Base-by-base conservation (phyloP, 2,329 filamentous ascomycete genomes). In the Hypoxylon sp. region DNA sequence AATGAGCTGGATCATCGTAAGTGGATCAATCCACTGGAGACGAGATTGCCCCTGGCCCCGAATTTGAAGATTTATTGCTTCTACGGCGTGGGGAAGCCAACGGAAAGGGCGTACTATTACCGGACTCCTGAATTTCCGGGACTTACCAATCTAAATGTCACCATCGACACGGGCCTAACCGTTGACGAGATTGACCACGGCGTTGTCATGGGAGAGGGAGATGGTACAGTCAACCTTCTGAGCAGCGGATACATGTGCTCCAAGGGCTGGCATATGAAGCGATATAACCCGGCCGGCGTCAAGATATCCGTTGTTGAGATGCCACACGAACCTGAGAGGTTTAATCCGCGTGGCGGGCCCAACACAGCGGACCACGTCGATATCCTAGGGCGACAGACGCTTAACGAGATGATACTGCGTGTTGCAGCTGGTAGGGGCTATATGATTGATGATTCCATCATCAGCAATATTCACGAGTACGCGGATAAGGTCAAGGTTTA, bases 211-310 rank as follows among this genome's bases (percentile, higher is more conserved):
- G 93, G 93, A 26, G 94, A 97, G 70, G 94, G 94, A 3, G 94
- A 99, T 63, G 94, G 94, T 1, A 99, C 94, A 0, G 94, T 99
- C 30, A 96, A 92, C 59, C 73, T 99, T n/a, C 74, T 99, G 7
- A 95, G 89, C 62, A 84, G 86, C 1, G 94, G 93, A 2, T 99
- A 97, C 70, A 97, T 99, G 94, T 99, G 94, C 71, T 88, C 91
- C 62, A 91, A 88, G 64, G 94, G 94, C 2, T 99, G 94, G 94
- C 86, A 87, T 50, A 89, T 97, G 71, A 91, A 91, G 71, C 82
- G 94, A 25, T 99, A 95, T 70, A 99, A 99, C 65, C 94, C 94
- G 0, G 88, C 91, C 0, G 86, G 87, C 2, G 81, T 87, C 21
- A 84, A 91, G 64, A 77, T 99, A 57, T 95, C 86, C 29, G 89